Evolutionary conservation across 345 rosid species (phyloP), one percentile per base, ranked within the genome.

Genomic region (Turritis glabra): DNA sequence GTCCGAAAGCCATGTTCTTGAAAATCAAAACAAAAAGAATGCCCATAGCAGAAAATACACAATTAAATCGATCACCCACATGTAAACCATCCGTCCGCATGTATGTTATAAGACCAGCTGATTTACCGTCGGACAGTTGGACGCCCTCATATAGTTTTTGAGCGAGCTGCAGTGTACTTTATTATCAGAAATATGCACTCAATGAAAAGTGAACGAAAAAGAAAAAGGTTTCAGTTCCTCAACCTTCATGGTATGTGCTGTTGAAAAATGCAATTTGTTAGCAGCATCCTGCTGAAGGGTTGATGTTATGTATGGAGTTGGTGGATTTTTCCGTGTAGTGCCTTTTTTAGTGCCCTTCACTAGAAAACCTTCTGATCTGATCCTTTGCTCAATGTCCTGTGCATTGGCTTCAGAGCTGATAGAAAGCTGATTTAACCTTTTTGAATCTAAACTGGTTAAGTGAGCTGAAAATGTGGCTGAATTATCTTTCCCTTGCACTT

Each of bases 271-370:
- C 68, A 95, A 84, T 78, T 85, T 92, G 82, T 87, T 92, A 74
- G 97, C 96, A 72, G 99, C 99, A 87, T 95, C 99, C 77, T 95
- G 98, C 85, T 95, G 99, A 76, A 95, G 97, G 19, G 97, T 95
- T 53, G 99, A 95, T 10, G 99, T 95, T 78, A 91, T 95, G 77
- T 87, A 95, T 17, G 99, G 99, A 52, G 96, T 82, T 21, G 99
- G 98, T 55, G 97, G 89, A 58, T 90, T 92, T 80, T 73, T 95
- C 74, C 83, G 84, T 18, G 78, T 70, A 57, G 77, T 82, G 77
- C 77, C 85, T 75, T 69, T 89, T 80, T 88, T 92, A 25, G 64
- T 73, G 76, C 77, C 79, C 74, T 82, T 78, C 73, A 95, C 96
- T 79, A 77, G 75, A 82, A 92, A 83, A 64, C 51, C 44, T 60